Conservation (phyloP, 805 yeast genomes). For the Pichia phayaonensis region DNA sequence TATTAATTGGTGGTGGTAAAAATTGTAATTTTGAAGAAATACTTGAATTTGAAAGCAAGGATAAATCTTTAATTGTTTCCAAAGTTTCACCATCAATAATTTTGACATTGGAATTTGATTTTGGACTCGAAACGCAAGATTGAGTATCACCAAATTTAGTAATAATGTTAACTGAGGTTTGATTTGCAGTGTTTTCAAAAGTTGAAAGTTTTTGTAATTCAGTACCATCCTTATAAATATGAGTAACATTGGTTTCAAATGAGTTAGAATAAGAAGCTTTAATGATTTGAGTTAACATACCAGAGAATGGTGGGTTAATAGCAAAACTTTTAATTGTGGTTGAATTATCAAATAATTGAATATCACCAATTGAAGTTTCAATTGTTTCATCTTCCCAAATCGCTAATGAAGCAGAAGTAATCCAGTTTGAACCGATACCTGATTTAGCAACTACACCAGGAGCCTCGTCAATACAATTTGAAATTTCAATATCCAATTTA, state of each 20-base stretch:
- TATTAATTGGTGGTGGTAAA: conserved; percentile 22
- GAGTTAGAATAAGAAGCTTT: conserved; percentile 29
- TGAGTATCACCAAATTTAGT: conserved; percentile 35
- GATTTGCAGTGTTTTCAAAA: conserved; percentile 25
- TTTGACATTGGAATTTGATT: conserved; percentile 21
- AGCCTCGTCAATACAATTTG: conserved; percentile 42
- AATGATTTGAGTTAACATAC: conserved; percentile 33
- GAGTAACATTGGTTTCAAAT: conserved; percentile 30
- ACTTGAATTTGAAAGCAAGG: conserved; percentile 25
- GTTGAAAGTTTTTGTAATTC: conserved; percentile 25
- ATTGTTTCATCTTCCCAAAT: conserved; percentile 44
- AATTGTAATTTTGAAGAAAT: conserved; percentile 20
- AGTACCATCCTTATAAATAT: conserved; percentile 33
- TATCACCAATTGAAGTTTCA: conserved; percentile 32
- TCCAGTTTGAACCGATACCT: conserved; percentile 50
- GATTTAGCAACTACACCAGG: conserved; percentile 21
- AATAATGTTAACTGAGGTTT: conserved; percentile 34
- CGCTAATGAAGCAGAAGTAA: conserved; percentile 46
- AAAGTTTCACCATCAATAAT: conserved; percentile 18
- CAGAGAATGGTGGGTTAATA: conserved; percentile 32
- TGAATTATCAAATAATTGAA: conserved; percentile 24
- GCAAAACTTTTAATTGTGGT: conserved; percentile 28
- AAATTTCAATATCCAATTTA: conserved; percentile 39
- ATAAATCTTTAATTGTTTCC: conserved; percentile 15
- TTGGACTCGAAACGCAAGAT: conserved; percentile 19